Percentiles rank a stretch among this genome's conserved stretches.
phyloP scores from a whole-genome alignment of 495 filamentous ascomycete species.

The Aspergillus sclerotiicarbonarius region DNA sequence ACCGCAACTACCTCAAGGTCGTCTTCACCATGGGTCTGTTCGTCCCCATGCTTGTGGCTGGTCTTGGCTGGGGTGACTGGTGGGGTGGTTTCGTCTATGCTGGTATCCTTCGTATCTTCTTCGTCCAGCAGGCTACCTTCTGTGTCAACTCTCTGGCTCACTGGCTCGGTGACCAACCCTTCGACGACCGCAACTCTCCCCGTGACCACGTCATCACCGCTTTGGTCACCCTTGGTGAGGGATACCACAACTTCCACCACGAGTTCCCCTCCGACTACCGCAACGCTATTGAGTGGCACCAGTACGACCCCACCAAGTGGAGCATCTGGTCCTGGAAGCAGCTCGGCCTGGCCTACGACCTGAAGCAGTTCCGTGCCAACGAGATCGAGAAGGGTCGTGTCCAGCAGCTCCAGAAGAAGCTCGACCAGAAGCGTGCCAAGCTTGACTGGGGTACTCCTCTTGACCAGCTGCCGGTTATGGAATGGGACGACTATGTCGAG shows the following conservation, averaged over 20 bases:
- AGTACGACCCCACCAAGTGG: constrained; percentile 99
- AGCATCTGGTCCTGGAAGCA: constrained; percentile 92
- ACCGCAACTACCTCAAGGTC: constrained; percentile 87
- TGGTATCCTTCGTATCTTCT: constrained; percentile 94
- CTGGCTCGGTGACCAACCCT: constrained; percentile 98
- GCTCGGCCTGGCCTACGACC: constrained; percentile 87
- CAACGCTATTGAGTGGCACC: constrained; percentile 96
- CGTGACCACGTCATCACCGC: constrained; percentile 96
- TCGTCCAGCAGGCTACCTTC: constrained; percentile 99
- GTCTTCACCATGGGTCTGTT: constrained; percentile 84
- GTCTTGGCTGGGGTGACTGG: constrained; percentile 88
- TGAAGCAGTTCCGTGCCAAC: constrained; percentile 97
- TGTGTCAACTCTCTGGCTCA: constrained; percentile 98
- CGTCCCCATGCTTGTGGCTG: constrained; percentile 79
- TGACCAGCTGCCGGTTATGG: constrained; percentile 90
- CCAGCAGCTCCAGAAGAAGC: constrained; percentile 98
- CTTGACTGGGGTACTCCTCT: constrained; percentile 96
- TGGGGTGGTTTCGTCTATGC: constrained; percentile 90
- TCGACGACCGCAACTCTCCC: constrained; percentile 98
- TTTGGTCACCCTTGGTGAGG: constrained; percentile 92
- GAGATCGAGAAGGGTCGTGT: constrained; percentile 99
- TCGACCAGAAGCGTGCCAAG: constrained; percentile 88
- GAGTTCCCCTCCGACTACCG: constrained; percentile 99
- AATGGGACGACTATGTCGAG: constrained; percentile 92
- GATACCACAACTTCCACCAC: constrained; percentile 99